Percentiles rank a stretch among this genome's conserved stretches.
Evolutionary conservation across 306 rosid species (phyloP).

Genomic region (Trifolium subterraneum): DNA sequence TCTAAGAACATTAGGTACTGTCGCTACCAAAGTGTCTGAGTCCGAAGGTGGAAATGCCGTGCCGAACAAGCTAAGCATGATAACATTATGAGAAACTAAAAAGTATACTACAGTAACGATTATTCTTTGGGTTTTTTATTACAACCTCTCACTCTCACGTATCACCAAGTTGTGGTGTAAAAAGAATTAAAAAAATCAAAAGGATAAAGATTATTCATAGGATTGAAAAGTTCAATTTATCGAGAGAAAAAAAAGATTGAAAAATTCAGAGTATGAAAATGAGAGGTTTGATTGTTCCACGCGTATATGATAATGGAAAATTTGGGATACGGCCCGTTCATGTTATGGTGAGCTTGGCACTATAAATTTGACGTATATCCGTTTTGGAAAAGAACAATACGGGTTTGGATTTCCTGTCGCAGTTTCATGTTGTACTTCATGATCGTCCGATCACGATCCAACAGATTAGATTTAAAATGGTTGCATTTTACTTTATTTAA

Average conservation of each 20-base stretch:
- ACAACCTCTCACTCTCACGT: constrained; percentile 8
- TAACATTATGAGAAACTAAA: neutral
- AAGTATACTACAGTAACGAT: neutral
- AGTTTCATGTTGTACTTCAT: too few species aligned
- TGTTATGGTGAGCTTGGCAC: too few species aligned
- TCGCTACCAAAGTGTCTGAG: constrained; percentile 24
- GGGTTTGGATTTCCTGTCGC: too few species aligned
- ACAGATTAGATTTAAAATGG: too few species aligned
- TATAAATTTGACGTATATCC: too few species aligned
- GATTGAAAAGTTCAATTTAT: neutral
- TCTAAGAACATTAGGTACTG: neutral
- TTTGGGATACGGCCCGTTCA: too few species aligned
- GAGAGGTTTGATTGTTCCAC: constrained; percentile 13
- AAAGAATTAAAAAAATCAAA: neutral
- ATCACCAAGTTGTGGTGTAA: neutral
- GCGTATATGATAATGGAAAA: neutral
- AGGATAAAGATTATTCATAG: neutral
- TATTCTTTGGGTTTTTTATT: neutral
- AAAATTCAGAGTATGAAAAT: constrained; percentile 10
- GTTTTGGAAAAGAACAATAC: too few species aligned
- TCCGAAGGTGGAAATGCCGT: constrained; percentile 14
- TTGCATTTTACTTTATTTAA: too few species aligned
- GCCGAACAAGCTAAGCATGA: constrained; percentile 27
- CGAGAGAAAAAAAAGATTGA: neutral
- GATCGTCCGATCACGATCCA: too few species aligned